Percentiles rank a stretch among this genome's conserved stretches.
Conservation (phyloP, 192 early-diverging fungal genomes). For the Podila epicladia region DNA sequence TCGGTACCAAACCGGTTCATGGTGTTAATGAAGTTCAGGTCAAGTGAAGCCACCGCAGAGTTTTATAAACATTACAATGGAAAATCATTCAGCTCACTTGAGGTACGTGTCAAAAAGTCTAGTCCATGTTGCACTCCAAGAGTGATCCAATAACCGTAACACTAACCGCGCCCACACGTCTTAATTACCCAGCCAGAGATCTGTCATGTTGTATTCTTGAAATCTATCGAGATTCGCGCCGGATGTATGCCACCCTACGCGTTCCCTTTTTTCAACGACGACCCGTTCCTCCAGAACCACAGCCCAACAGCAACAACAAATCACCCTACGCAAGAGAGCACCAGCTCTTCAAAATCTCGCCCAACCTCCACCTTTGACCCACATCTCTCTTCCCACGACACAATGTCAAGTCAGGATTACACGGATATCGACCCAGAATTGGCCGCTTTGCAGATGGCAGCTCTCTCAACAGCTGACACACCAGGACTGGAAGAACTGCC, state of each 20-base stretch:
- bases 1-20: slow-evolving; percentile 87
- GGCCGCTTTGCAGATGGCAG: background rate
- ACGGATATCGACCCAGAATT: background rate
- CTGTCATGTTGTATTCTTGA: slow-evolving; percentile 85
- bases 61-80: slow-evolving; percentile 89
- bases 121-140: background rate
- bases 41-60: slow-evolving; percentile 60
- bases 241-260: slow-evolving; percentile 67
- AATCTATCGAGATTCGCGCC: slow-evolving; percentile 72
- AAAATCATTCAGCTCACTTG: slow-evolving; percentile 84
- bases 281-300: slow-evolving; percentile 51
- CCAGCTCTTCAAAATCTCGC: background rate
- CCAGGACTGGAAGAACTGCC: slow-evolving; percentile 76
- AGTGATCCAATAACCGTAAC: too few relatives aligned
- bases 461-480: slow-evolving; percentile 3
- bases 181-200: slow-evolving; percentile 67
- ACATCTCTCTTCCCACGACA: too few relatives aligned
- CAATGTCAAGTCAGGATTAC: background rate
- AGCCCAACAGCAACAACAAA: slow-evolving; percentile 8
- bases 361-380: too few relatives aligned
- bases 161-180: too few relatives aligned
- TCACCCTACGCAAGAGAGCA: background rate
- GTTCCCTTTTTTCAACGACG: slow-evolving; percentile 66
- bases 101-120: slow-evolving; percentile 48
- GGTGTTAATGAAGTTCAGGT: slow-evolving; percentile 85